These are phyloP conservation scores for Acacia confusa DNA, from an alignment of 306 rosid species.

Conservation along the genomic window DNA sequence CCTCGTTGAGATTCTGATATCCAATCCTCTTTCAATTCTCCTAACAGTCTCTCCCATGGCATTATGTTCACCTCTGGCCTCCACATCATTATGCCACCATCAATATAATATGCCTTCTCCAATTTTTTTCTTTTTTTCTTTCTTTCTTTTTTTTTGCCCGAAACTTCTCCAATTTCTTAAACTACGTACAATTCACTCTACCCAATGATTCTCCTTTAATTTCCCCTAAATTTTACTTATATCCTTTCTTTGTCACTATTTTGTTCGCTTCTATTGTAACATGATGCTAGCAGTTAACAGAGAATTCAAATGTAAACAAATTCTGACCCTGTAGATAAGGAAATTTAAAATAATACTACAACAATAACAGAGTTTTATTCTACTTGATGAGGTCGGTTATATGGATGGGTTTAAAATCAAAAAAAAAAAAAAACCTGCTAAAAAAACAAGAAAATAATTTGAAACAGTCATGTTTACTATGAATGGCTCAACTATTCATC, in stretches of 20 bases:
- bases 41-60: conserved; percentile 74
- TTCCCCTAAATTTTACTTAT: not conserved
- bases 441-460: too few relatives aligned
- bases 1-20: conserved; percentile 59
- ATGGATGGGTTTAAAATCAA: too few relatives aligned
- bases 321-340: not conserved
- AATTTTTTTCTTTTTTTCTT: too few relatives aligned
- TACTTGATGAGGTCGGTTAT: too few relatives aligned
- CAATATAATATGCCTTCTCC: not conserved
- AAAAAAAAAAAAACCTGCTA: too few relatives aligned
- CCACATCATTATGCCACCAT: not conserved
- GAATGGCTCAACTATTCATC: too few relatives aligned
- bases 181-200: not conserved
- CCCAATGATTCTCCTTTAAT: not conserved
- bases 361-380: too few relatives aligned
- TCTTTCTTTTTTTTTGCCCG: too few relatives aligned
- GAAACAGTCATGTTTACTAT: too few relatives aligned
- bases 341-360: too few relatives aligned
- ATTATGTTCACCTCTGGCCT: conserved; percentile 86
- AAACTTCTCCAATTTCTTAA: too few relatives aligned
- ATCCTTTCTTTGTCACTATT: not conserved
- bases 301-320: not conserved
- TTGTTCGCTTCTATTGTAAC: not conserved
- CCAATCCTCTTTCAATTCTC: conserved; percentile 80
- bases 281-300: too few relatives aligned